A percentile compares a stretch with the other conserved stretches of the same genome.
phyloP scores from a whole-genome alignment of 805 yeast species.

The Komagataella phaffii region DNA sequence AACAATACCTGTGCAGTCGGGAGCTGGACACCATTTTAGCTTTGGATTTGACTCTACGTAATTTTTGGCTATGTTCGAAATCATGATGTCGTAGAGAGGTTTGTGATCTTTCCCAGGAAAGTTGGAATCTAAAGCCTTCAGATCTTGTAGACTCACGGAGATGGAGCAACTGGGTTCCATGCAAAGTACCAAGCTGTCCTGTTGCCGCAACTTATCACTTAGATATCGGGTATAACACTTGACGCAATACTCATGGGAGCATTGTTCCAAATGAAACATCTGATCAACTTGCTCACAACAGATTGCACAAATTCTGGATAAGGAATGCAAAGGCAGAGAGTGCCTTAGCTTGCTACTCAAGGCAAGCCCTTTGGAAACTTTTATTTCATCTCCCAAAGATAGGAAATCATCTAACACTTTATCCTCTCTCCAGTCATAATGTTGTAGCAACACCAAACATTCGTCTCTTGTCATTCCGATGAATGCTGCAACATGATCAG shows the following conservation, averaged over 20 bases:
- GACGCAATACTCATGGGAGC: constrained; percentile 61
- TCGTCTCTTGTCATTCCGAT: constrained; percentile 24
- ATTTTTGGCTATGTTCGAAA: constrained; percentile 28
- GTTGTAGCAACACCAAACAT: constrained; percentile 29
- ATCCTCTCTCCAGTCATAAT: constrained; percentile 48
- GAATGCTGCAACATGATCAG: constrained; percentile 20
- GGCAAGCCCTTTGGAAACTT: neutral
- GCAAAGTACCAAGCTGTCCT: constrained; percentile 45
- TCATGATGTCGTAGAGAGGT: constrained; percentile 20
- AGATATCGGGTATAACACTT: constrained; percentile 58
- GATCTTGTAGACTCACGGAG: constrained; percentile 20
- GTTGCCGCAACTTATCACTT: constrained; percentile 22
- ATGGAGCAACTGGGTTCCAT: constrained; percentile 43
- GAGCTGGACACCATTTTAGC: constrained; percentile 74
- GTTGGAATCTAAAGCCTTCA: constrained; percentile 6
- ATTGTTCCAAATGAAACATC: constrained; percentile 35
- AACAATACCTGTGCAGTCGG: constrained; percentile 61
- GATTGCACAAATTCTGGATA: constrained; percentile 39
- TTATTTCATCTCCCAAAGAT: neutral
- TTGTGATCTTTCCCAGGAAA: constrained; percentile 4
- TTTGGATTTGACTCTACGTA: constrained; percentile 39
- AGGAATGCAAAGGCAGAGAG: constrained; percentile 19
- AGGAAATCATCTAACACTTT: constrained; percentile 36
- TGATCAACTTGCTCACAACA: constrained; percentile 48
- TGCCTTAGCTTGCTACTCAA: neutral